Evolutionary conservation across 345 rosid species (phyloP).

Genomic region (Psidium guajava): DNA sequence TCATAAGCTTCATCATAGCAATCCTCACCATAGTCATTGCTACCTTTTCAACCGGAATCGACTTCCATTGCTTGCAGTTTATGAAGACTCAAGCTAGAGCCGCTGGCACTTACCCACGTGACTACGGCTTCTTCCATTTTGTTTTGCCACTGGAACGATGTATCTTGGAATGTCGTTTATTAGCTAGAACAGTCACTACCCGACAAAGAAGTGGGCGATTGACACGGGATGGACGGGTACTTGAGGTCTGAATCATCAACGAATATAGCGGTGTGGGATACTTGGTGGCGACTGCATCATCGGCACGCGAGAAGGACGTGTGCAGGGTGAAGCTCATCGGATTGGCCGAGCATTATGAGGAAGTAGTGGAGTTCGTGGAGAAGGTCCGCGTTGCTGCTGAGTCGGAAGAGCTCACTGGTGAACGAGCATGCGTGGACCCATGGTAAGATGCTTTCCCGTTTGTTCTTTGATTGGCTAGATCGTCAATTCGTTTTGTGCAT

Average conservation of each 20-base stretch:
- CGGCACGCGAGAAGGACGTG: no score
- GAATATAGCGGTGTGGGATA: no score
- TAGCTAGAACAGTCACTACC: constrained; percentile 87
- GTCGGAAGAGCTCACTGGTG: no score
- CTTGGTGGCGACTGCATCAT: no score
- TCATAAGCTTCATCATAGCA: constrained; percentile 83
- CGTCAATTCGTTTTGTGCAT: no score
- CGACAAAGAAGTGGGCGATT: constrained; percentile 88
- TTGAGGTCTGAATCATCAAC: constrained; percentile 81
- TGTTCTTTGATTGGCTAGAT: no score
- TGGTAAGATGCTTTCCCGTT: no score
- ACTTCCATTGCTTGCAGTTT: constrained; percentile 80
- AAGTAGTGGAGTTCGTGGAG: no score
- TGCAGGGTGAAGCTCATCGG: no score
- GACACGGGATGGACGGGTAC: constrained; percentile 99
- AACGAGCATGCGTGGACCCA: no score
- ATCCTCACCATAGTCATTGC: constrained; percentile 82
- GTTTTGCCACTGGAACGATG: constrained; percentile 98
- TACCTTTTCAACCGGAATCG: constrained; percentile 92
- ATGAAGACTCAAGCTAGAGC: constrained; percentile 36
- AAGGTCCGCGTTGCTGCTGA: no score
- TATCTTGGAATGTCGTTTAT: constrained; percentile 87
- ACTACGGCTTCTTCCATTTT: constrained; percentile 94
- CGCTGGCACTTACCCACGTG: constrained; percentile 71
- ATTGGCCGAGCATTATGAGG: no score